A percentile compares a stretch with the other conserved stretches of the same genome.
phyloP scores from a whole-genome alignment of 106 monocot species.

The Xerophyta viscosa region DNA sequence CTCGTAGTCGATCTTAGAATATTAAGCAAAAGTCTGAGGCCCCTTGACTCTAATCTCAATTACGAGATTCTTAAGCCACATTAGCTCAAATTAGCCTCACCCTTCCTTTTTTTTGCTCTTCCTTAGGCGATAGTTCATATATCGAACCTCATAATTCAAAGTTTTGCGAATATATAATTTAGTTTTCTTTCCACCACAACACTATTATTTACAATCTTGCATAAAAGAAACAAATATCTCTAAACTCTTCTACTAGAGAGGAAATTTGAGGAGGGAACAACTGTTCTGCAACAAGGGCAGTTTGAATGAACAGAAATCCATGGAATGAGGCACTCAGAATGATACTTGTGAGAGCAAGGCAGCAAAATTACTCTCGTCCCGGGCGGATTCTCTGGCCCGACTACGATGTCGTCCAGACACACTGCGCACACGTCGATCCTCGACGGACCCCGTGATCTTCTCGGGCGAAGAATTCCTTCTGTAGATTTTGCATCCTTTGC shows the following conservation, averaged over 20 bases:
- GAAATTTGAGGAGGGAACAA: conserved; percentile 7
- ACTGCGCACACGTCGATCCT: conserved; percentile 35
- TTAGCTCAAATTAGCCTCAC: no score
- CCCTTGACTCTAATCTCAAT: no score
- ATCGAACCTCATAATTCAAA: no score
- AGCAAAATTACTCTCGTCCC: conserved; percentile 23
- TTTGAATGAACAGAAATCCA: conserved; percentile 25
- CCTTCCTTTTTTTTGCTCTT: no score
- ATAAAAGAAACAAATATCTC: no score
- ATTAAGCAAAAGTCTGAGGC: no score
- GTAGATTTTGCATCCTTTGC: not conserved
- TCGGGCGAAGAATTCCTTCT: conserved; percentile 1
- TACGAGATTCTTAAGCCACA: no score
- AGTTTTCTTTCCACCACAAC: no score
- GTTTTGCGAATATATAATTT: no score
- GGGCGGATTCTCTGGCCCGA: conserved; percentile 9
- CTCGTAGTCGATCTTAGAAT: no score
- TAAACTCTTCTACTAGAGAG: not conserved
- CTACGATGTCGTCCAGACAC: conserved; percentile 50
- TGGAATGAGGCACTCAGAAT: conserved; percentile 30
- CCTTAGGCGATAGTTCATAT: no score
- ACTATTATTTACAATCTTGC: no score
- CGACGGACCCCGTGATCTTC: conserved; percentile 13
- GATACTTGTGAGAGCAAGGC: conserved; percentile 49
- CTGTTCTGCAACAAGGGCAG: conserved; percentile 32